Conservation (phyloP, 805 yeast genomes). For the Yamadazyma phyllophila region DNA sequence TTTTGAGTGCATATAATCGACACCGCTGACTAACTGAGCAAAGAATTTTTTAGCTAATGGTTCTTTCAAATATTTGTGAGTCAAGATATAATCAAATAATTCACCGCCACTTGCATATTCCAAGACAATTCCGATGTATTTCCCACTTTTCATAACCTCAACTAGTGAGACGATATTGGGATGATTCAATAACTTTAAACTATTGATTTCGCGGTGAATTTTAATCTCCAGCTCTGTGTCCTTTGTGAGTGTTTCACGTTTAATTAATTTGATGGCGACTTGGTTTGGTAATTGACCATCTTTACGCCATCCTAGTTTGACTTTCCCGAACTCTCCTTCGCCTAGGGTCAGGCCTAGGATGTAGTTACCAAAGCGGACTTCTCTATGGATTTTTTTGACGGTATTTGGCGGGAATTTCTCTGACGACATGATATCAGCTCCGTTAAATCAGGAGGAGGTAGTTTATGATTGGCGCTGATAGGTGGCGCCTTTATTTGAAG, state of each 20-base stretch:
- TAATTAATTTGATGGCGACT: constrained; percentile 90
- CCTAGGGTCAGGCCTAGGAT: constrained; percentile 91
- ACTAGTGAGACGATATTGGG: constrained; percentile 92
- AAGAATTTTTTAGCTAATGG: constrained; percentile 80
- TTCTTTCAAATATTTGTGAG: constrained; percentile 84
- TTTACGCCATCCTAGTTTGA: constrained; percentile 92
- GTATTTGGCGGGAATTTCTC: constrained; percentile 9
- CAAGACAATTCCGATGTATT: constrained; percentile 92
- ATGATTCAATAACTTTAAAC: constrained; percentile 79
- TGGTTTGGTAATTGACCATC: constrained; percentile 75
- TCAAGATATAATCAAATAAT: constrained; percentile 86
- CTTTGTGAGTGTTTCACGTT: constrained; percentile 83
- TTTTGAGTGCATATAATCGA: constrained; percentile 80
- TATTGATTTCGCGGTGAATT: constrained; percentile 90
- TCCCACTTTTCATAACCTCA: constrained; percentile 90
- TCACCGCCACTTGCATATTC: constrained; percentile 99
- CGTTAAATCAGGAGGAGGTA: not conserved
- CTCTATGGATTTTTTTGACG: constrained; percentile 32
- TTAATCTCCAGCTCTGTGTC: constrained; percentile 85
- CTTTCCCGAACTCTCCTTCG: constrained; percentile 98
- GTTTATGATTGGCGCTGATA: not conserved
- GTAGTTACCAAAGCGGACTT: constrained; percentile 85
- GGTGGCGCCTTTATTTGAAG: not conserved
- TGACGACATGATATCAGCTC: not conserved
- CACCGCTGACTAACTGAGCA: constrained; percentile 93